Evolutionary conservation across 306 rosid species (phyloP), one percentile per base, ranked within the genome.

Genomic region (Pterocarpus macrocarpus): DNA sequence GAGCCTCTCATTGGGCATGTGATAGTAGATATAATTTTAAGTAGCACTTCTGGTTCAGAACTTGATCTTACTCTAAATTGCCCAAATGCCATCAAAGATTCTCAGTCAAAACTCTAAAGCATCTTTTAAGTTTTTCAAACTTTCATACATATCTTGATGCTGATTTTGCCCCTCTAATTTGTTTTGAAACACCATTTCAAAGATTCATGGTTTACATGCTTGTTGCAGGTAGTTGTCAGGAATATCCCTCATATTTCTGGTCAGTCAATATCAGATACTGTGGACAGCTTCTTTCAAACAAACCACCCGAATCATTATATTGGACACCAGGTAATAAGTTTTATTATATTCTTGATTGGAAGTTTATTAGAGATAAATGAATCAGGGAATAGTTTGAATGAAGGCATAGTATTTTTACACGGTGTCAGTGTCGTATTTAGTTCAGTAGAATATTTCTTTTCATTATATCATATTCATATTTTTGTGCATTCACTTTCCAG

Each of bases 281-380:
- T 95, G 44, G 98, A 95, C 36, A 85, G 88, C 69, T 95, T 91
- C 87, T 95, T 95, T 74, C 78, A 92, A 65, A 93, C 82, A 69
- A 93, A 90, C 86, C 98, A 95, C 82, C 97, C 98, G 1, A 68
- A 90, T 74, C 89, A 87, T 82, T 95, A 95, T 87, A 92, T 95
- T 71, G 91, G 93, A 77, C 99, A 95, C 86, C 99, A 95, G 98
- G 99, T 95, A 85, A 82, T 78, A 39, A 17, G 10, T 82, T 66
- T 59, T 57, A 55, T 28, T 5, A 53, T 13, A 45, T 28, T 30
- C 45, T 61, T 83, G 13, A 55, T 33, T 65, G 53, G 47, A 61
- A 49, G 28, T 67, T 74, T 50, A n/a, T 76, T 43, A 16, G 43
- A 56, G 53, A 81, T 58, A 13, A 73, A 65, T 57, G 12, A 36